These are phyloP conservation scores for Blepharisma undulans DNA, from an alignment of 169 alveolate species.

Conservation along the genomic window DNA sequence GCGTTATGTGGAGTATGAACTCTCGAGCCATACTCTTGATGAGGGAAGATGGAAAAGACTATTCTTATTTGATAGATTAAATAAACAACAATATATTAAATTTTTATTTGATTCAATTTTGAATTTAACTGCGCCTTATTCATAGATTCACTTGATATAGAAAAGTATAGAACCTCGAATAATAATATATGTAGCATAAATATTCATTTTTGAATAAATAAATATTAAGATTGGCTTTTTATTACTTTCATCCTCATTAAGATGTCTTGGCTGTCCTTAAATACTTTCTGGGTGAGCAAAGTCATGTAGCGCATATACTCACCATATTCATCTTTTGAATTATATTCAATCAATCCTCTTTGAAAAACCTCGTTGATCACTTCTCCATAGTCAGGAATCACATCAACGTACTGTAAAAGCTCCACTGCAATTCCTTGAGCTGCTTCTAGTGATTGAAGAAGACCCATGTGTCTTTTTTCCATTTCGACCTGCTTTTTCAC, in stretches of 20 bases:
- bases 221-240: constrained; percentile 5
- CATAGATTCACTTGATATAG: neutral
- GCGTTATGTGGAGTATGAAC: neutral
- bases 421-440: neutral
- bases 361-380: constrained; percentile 1
- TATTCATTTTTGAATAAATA: neutral
- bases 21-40: neutral
- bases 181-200: neutral
- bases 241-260: neutral
- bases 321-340: neutral
- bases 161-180: neutral
- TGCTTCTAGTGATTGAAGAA: neutral
- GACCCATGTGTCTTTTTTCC: neutral
- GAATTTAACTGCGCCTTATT: neutral
- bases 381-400: neutral
- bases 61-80: neutral
- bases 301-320: constrained; percentile 16
- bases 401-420: neutral
- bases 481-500: neutral
- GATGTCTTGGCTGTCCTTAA: constrained; percentile 16
- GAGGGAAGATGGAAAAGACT: neutral
- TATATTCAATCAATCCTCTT: constrained; percentile 5
- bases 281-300: neutral
- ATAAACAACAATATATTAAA: too few species aligned
- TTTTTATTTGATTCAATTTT: too few species aligned